Evolutionary conservation across 257 asterid species (phyloP), one percentile per base, ranked within the genome.

Genomic region (Solanum neorickii): DNA sequence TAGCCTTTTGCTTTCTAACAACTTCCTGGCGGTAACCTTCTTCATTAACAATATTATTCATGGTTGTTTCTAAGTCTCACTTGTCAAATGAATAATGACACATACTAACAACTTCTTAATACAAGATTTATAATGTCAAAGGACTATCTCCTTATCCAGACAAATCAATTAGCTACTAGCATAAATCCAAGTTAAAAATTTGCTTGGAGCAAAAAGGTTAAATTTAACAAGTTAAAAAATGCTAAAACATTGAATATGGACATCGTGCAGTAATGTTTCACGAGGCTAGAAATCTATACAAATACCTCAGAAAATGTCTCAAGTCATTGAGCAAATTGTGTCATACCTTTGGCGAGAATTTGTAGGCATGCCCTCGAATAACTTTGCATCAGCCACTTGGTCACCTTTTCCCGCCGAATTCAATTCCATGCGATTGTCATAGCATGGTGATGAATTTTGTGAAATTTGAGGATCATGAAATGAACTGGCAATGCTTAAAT

Each of bases 321-420:
- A 83, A 83, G 85, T 70, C 60, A 75, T 68, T 83, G 52, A 66
- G 70, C 74, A 87, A 46, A 49, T 68, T 77, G 60, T 25, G 69
- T 83, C 86, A 68, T 90, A 94, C 98, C 94, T 91, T 75, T 89
- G 94, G 87, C 86, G 88, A 87, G 90, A 88, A 88, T 83, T 35
- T 74, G 92, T 29, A 14, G 87, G 86, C 66, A 86, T 83, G 74
- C 91, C 94, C 46, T 93, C 97, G 31, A 88, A 83, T 25, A 89
- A 87, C 92, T 92, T 96, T 88, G 92, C 92, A 87, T 87, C 90
- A 88, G 83, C 91, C 87, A 90, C 96, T 42, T 88, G 77, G 39
- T 90, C 93, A 74, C 88, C 75, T 82, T 91, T 94, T 62, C 91
- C 95, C 39, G 89, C 84, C 86, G 88, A 86, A 84, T 85, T 93